phyloP scores from a whole-genome alignment of 805 yeast species.

The Cyberlindnera americana region DNA sequence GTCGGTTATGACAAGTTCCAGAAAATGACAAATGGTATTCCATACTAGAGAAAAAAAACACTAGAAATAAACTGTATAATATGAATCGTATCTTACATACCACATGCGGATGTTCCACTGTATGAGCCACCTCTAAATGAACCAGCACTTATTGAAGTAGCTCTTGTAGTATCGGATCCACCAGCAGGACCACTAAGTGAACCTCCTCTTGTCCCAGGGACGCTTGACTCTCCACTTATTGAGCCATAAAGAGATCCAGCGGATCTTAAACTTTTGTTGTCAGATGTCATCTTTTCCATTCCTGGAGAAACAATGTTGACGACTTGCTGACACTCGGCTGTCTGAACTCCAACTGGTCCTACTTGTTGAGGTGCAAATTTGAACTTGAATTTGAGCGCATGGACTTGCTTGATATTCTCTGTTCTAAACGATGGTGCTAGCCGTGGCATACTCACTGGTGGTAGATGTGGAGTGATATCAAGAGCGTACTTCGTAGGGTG shows the following conservation, averaged over 20 bases:
- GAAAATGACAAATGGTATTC: conserved; percentile 93
- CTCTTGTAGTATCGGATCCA: neutral
- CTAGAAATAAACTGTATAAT: neutral
- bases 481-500: conserved; percentile 5
- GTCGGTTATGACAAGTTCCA: conserved; percentile 98
- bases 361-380: conserved; percentile 1
- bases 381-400: conserved; percentile 6
- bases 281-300: conserved; percentile 4
- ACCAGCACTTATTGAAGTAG: conserved; percentile 1
- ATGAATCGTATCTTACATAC: too few species aligned
- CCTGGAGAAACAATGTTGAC: conserved; percentile 3
- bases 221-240: neutral
- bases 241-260: neutral
- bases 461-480: conserved; percentile 5
- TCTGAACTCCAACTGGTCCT: neutral
- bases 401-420: conserved; percentile 5
- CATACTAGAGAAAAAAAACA: conserved; percentile 46
- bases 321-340: conserved; percentile 3
- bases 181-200: conserved; percentile 2
- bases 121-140: neutral
- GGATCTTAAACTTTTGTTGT: conserved; percentile 1
- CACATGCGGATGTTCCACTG: neutral
- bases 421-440: conserved; percentile 5
- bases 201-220: neutral
- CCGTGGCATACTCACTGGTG: conserved; percentile 6